Evolutionary conservation across 371 early-diverging fungal genomes (phyloP), one percentile per base, ranked within the genome.

Genomic region (Parasitella parasitica): DNA sequence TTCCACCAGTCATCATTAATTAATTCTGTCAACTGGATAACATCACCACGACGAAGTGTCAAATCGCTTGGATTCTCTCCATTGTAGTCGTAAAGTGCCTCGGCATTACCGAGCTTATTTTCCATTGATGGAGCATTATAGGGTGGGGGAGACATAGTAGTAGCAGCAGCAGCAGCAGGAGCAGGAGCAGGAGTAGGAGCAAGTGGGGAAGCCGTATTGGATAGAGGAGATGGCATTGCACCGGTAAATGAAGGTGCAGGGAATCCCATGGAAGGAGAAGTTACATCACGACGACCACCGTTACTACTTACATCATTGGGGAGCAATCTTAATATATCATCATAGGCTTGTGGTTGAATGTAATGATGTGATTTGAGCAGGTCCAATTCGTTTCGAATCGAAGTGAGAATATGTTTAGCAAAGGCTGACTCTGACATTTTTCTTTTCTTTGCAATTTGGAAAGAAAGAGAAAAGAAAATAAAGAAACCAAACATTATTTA

Each of bases 1-100:
- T 88, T 82, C 85, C 89, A 85, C 94, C 93, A 93, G 38, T 61
- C 59, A 35, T 67, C 57, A 37, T 63, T 68, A 4, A 63, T 55
- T 28, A 58, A 28, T 51, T 73, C 74, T 16, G 51, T 52, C 15
- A 73, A 52, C 34, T 67, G 52, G 15, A 73, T 67, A 18, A 62
- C 64, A 8, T 73, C 74, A 7, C 71, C 74, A 52, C 59, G 49
- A 53, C 50, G 60, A 22, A 73, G 64, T 26, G 51, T 57, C 15
- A 81, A 69, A 36, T 81, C 81, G 27, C 41, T 56, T n/a, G 77
- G 77, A 59, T 76, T 73, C 18, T 69, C 67, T 7, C 81, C 78
- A 16, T 60, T 43, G 34, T 73, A 81, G 46, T 78, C 81, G 52
- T 78, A 81, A 26, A 78, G 53, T 16, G 81, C 81, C 62, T 80